phyloP scores from a whole-genome alignment of 2,329 filamentous ascomycete genomes.

The Massarina eburnea region DNA sequence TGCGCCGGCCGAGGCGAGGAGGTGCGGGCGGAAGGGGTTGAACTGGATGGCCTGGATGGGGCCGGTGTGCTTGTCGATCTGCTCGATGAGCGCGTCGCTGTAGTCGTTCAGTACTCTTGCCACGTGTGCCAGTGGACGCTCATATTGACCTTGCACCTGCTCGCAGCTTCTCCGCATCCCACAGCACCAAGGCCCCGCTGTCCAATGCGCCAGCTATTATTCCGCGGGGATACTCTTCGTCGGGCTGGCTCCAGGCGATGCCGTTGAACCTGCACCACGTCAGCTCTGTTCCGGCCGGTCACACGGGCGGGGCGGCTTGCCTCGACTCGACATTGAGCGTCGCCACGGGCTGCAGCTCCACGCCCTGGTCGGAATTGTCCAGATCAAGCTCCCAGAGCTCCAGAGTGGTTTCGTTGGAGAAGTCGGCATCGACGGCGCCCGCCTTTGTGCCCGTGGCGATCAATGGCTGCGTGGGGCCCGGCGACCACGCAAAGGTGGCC shows the following conservation, averaged over 20 bases:
- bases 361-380: slow-evolving; percentile 71
- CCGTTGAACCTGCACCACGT: slow-evolving; percentile 78
- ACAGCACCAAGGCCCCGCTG: slow-evolving; percentile 89
- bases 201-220: slow-evolving; percentile 95
- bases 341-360: slow-evolving; percentile 82
- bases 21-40: slow-evolving; percentile 88
- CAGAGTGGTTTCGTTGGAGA: slow-evolving; percentile 94
- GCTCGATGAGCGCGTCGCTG: slow-evolving; percentile 78
- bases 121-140: slow-evolving; percentile 49
- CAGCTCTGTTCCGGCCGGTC: slow-evolving; percentile 14
- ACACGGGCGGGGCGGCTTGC: slow-evolving; percentile 51
- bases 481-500: slow-evolving; percentile 96
- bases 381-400: slow-evolving; percentile 94
- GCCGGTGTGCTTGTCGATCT: slow-evolving; percentile 86
- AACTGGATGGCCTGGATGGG: slow-evolving; percentile 95
- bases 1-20: slow-evolving; percentile 87
- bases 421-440: slow-evolving; percentile 93
- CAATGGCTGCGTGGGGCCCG: slow-evolving; percentile 74
- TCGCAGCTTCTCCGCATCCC: slow-evolving; percentile 77
- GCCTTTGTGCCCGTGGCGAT: slow-evolving; percentile 93
- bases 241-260: slow-evolving; percentile 87
- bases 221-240: slow-evolving; percentile 75
- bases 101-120: slow-evolving; percentile 29
- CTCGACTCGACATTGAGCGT: slow-evolving; percentile 87
- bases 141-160: slow-evolving; percentile 52